Evolutionary conservation across 495 filamentous ascomycete species (phyloP).

Genomic region (Amorphotheca resinae): DNA sequence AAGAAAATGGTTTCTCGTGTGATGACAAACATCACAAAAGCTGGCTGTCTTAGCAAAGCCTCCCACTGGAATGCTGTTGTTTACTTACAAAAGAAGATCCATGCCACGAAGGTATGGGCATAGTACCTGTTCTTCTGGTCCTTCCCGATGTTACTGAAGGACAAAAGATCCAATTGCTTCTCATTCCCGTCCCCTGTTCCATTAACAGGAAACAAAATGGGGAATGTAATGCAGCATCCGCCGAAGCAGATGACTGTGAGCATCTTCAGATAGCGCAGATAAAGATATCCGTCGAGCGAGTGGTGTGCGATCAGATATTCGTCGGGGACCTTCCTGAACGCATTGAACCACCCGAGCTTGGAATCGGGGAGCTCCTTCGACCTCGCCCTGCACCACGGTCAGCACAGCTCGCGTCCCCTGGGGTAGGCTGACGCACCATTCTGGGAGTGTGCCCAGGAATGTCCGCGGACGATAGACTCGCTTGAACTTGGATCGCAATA

Average conservation of each 20-base stretch:
- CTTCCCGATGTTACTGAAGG: constrained; percentile 55
- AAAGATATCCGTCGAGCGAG: constrained; percentile 78
- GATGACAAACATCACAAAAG: constrained; percentile 80
- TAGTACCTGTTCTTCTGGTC: constrained; percentile 53
- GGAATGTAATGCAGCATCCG: constrained; percentile 70
- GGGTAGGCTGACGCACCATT: constrained; percentile 34
- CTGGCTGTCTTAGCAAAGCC: too few relatives aligned
- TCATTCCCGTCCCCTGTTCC: constrained; percentile 62
- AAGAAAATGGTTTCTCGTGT: constrained; percentile 87
- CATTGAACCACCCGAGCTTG: constrained; percentile 56
- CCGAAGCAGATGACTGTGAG: constrained; percentile 59
- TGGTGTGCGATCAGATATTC: constrained; percentile 77
- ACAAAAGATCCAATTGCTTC: constrained; percentile 63
- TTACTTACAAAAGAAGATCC: constrained; percentile 62
- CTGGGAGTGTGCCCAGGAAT: constrained; percentile 59
- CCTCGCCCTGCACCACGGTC: constrained; percentile 52
- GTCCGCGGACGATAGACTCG: constrained; percentile 80
- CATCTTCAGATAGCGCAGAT: constrained; percentile 73
- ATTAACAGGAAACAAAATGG: constrained; percentile 79
- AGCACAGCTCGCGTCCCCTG: too few relatives aligned
- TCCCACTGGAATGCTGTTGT: too few relatives aligned
- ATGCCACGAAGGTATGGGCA: constrained; percentile 65
- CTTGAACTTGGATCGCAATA: constrained; percentile 56
- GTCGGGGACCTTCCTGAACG: constrained; percentile 69
- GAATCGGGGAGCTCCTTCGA: constrained; percentile 54